Evolutionary conservation across 495 filamentous ascomycete genomes (phyloP), one percentile per base, ranked within the genome.

Genomic region (Aspergillus egyptiacus): DNA sequence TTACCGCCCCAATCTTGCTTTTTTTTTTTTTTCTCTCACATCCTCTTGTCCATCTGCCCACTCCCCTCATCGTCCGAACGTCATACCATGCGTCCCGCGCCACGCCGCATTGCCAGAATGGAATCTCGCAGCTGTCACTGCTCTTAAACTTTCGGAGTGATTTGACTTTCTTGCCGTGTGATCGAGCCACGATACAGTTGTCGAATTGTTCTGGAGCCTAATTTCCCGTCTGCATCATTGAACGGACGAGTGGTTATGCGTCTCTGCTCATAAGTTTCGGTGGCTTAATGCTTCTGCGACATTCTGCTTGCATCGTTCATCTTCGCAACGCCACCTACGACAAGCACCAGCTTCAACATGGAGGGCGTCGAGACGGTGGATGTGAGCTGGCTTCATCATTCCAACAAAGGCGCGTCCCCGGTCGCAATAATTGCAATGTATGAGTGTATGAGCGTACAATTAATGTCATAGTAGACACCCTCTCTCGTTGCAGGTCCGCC

Each of bases 311-410:
- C 24, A 39, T 32, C 18, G 14, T 5, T 15, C 28, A 20, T 32
- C 22, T n/a, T 10, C 7, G 18, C 31, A 36, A 32, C 15, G 13
- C 19, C 14, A 34, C 3, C 27, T 41, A 32, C 46, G 10, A 23
- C 33, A 25, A 38, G 33, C 0, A 28, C 6, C 20, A 10, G 15
- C 3, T 34, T 45, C 54, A 68, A 60, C 18, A 79, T 79, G 81
- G 81, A 85, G 61, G 73, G 71, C 30, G 73, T 82, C 50, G 75
- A 84, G 60, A 82, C 81, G 17, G 78, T 85, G 43, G 82, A 85
- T 66, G 81, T 85, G 47, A 79, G 73, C 65, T 85, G 82, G 82
- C 73, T 84, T 38, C 82, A 85, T 65, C 80, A 83, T 57, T 76
- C 81, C 35, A 78, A 77, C 43, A 80, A 74, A 79, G 79, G 81